phyloP scores from a whole-genome alignment of 2,329 filamentous ascomycete genomes.

The Rhynchosporium graminicola region DNA sequence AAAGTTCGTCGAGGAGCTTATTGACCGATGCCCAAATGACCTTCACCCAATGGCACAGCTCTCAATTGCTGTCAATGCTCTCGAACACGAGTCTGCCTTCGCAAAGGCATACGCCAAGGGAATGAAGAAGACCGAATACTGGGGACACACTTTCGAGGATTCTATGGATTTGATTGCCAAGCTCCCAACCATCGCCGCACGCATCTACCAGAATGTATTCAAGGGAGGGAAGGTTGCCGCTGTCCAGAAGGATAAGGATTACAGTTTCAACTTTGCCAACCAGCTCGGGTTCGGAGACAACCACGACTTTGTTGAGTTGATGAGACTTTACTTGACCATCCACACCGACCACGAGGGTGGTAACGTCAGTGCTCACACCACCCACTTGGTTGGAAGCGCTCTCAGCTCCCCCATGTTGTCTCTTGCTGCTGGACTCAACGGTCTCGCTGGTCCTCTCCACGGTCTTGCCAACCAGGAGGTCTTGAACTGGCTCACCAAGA shows the following conservation, averaged over 20 bases:
- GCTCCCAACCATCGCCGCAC: conserved; percentile 94
- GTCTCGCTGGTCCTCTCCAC: conserved; percentile 96
- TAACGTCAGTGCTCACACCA: conserved; percentile 98
- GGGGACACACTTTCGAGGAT: conserved; percentile 99
- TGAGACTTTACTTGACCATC: conserved; percentile 99
- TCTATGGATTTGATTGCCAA: conserved; percentile 99
- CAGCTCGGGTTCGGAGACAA: conserved; percentile 96
- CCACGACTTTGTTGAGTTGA: conserved; percentile 94
- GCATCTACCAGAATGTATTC: conserved; percentile 99
- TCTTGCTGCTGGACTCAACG: conserved; percentile 93
- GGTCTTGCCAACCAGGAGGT: conserved; percentile 99
- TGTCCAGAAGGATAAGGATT: conserved; percentile 99
- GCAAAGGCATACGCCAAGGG: conserved; percentile 99
- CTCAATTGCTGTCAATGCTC: conserved; percentile 94
- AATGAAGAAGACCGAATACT: conserved; percentile 99
- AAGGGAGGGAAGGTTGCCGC: conserved; percentile 98
- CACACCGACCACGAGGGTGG: conserved; percentile 99
- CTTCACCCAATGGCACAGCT: conserved; percentile 99
- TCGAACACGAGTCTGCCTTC: conserved; percentile 97
- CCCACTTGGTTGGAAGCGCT: conserved; percentile 93
- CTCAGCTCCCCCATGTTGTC: conserved; percentile 98
- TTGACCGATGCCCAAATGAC: conserved; percentile 98
- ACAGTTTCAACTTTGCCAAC: conserved; percentile 99
- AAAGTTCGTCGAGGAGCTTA: conserved; percentile 98
- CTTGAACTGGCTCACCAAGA: conserved; percentile 97